phyloP scores from a whole-genome alignment of 371 early-diverging fungal species.

The Mucor plumbeus region DNA sequence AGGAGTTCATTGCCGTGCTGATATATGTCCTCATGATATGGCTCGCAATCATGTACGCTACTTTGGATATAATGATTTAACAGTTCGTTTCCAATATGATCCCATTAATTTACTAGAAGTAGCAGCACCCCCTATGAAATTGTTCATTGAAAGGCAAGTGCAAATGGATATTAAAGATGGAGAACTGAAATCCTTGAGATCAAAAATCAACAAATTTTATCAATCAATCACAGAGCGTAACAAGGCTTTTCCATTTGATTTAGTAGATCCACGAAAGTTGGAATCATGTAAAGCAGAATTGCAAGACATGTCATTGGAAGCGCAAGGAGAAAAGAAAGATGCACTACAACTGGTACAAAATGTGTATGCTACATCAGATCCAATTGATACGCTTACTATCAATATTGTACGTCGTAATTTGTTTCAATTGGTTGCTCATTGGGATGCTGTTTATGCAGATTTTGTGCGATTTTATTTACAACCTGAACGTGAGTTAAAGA shows the following conservation, averaged over 20 bases:
- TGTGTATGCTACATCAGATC: conserved; percentile 73
- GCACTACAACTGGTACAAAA: conserved; percentile 84
- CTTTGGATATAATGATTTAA: conserved; percentile 79
- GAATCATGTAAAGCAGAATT: conserved; percentile 71
- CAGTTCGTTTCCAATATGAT: conserved; percentile 82
- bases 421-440: conserved; percentile 75
- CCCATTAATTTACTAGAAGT: conserved; percentile 83
- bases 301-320: conserved; percentile 65
- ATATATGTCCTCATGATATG: conserved; percentile 86
- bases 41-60: conserved; percentile 82
- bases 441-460: conserved; percentile 85
- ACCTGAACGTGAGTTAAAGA: conserved; percentile 73
- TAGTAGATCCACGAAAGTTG: conserved; percentile 66
- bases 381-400: conserved; percentile 81
- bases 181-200: conserved; percentile 65
- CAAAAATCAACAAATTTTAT: conserved; percentile 72
- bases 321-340: conserved; percentile 80
- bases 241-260: conserved; percentile 68
- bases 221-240: conserved; percentile 75
- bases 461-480: conserved; percentile 79
- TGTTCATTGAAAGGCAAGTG: conserved; percentile 66
- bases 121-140: conserved; percentile 80
- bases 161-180: conserved; percentile 64
- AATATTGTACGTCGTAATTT: conserved; percentile 77
- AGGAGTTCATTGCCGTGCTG: conserved; percentile 70